Conservation (phyloP, 176 grass and related monocot genomes). For the barley (Hordeum vulgare) region DNA sequence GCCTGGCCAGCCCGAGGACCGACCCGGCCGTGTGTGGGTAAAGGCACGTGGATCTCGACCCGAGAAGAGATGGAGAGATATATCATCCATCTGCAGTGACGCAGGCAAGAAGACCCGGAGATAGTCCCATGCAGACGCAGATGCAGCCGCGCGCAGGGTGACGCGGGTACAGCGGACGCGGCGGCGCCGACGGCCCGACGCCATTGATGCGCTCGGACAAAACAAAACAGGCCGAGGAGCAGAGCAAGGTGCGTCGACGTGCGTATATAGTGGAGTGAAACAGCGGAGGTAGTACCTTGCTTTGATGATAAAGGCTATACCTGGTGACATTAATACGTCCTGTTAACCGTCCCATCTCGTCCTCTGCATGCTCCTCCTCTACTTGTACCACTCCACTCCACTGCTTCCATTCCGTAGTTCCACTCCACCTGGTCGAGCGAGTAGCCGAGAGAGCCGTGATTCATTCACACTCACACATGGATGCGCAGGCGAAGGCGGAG, state of each 20-base stretch:
- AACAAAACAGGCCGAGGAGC: neutral
- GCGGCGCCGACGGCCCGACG: neutral
- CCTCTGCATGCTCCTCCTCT: neutral
- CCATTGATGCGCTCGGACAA: constrained; percentile 8
- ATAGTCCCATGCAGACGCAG: neutral
- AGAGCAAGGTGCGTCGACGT: neutral
- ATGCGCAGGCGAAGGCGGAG: neutral
- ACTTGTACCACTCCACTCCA: neutral
- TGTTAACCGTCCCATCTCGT: neutral
- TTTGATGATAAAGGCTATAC: neutral
- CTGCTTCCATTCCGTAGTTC: neutral
- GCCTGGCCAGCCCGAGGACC: too few species aligned
- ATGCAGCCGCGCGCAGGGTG: neutral
- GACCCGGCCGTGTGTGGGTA: neutral
- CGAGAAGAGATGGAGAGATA: neutral
- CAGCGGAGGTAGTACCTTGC: neutral
- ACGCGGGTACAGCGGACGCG: neutral
- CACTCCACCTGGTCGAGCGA: neutral
- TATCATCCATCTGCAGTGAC: neutral
- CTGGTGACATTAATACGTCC: neutral
- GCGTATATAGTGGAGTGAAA: neutral
- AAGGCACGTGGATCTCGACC: neutral
- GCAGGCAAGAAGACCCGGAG: neutral
- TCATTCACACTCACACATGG: neutral
- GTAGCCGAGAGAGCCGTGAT: neutral